These are phyloP conservation scores for Alternaria ethzedia DNA, from an alignment of 2,329 filamentous ascomycete genomes.

Conservation along the genomic window DNA sequence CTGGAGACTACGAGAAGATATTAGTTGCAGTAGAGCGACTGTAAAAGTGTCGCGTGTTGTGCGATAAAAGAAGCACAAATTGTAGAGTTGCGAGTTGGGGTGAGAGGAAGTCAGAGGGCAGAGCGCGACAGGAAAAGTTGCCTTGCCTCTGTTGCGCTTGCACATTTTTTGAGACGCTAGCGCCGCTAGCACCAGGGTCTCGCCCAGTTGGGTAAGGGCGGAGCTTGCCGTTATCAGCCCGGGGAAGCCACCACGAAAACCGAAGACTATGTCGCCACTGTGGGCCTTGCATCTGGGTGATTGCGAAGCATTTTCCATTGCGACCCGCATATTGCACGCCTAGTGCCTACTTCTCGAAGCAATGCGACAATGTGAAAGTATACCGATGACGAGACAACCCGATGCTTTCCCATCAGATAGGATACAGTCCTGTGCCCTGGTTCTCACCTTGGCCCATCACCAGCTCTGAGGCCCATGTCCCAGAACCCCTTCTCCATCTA, in stretches of 20 bases:
- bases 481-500: conserved; percentile 78
- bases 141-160: conserved; percentile 35
- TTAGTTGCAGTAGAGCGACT: conserved; percentile 32
- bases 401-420: neutral
- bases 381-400: neutral
- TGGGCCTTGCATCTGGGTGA: neutral
- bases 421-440: neutral
- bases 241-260: conserved; percentile 8
- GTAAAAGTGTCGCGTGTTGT: conserved; percentile 30
- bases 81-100: conserved; percentile 24
- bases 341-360: neutral
- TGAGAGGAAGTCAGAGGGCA: conserved; percentile 18
- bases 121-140: conserved; percentile 30
- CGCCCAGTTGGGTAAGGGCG: conserved; percentile 7
- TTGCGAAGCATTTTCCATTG: neutral
- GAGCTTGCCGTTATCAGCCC: conserved; percentile 12
- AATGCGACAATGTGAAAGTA: neutral
- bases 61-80: conserved; percentile 24
- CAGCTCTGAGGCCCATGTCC: conserved; percentile 65
- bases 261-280: conserved; percentile 9
- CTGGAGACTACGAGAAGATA: conserved; percentile 17
- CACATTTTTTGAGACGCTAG: conserved; percentile 23
- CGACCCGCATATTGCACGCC: neutral
- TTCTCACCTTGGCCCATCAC: neutral
- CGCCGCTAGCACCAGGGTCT: conserved; percentile 12